These are phyloP conservation scores for Pulicaria dysenterica DNA, from an alignment of 129 eudicot species.

Conservation along the genomic window DNA sequence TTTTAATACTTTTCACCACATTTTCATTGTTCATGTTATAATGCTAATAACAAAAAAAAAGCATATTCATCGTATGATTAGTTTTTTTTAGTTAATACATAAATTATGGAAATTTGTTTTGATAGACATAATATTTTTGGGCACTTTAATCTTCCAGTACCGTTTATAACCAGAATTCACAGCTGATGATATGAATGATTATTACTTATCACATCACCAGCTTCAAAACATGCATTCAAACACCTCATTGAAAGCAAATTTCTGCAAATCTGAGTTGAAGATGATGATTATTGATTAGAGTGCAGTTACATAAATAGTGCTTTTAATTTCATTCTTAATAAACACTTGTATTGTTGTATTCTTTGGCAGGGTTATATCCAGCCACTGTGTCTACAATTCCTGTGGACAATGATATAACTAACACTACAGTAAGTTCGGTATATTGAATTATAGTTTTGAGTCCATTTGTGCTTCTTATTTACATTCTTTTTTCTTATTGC, in stretches of 20 bases:
- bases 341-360: conserved; percentile 20
- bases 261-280: not conserved
- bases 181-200: not conserved
- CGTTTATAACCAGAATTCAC: not conserved
- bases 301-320: too few species aligned
- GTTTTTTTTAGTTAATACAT: not conserved
- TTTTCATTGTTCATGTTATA: not conserved
- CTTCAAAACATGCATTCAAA: conserved; percentile 8
- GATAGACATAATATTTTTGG: not conserved
- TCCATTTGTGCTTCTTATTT: conserved; percentile 9
- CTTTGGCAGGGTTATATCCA: conserved; percentile 67
- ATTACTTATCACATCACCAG: not conserved
- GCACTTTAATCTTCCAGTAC: not conserved
- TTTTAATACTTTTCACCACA: not conserved
- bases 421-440: conserved; percentile 76
- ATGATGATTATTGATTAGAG: not conserved
- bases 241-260: conserved; percentile 14
- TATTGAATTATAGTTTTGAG: conserved; percentile 8
- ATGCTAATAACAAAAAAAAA: conserved; percentile 8
- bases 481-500: conserved; percentile 28
- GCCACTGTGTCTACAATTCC: conserved; percentile 60
- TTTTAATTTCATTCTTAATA: not conserved
- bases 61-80: not conserved
- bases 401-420: conserved; percentile 69
- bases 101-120: not conserved